Conservation (phyloP, 2,329 filamentous ascomycete species). For the Venturiaceae sp. region DNA sequence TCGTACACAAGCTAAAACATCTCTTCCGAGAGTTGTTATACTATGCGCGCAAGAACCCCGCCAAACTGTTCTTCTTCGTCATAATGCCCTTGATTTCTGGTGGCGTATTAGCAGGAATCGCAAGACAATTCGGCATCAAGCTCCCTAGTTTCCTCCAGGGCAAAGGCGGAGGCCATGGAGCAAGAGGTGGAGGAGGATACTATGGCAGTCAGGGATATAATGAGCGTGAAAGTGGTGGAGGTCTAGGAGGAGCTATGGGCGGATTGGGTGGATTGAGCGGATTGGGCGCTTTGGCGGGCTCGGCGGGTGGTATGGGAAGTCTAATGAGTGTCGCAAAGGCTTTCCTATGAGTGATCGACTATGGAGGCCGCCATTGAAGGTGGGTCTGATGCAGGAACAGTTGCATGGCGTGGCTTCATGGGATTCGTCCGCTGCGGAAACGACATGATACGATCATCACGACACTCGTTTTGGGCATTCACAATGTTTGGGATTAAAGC, state of each 20-base stretch:
- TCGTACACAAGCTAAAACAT: constrained; percentile 66
- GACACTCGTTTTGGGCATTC: not conserved
- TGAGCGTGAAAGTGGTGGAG: constrained; percentile 17
- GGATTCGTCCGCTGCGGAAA: not conserved
- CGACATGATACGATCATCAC: not conserved
- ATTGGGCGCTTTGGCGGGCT: constrained; percentile 23
- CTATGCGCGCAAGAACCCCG: constrained; percentile 73
- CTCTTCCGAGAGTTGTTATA: constrained; percentile 71
- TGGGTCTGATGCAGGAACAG: not conserved
- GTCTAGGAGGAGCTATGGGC: constrained; percentile 18
- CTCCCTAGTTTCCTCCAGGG: constrained; percentile 52
- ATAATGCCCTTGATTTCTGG: constrained; percentile 81
- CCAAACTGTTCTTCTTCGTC: constrained; percentile 84
- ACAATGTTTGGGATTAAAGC: not conserved
- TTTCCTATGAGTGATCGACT: constrained; percentile 33
- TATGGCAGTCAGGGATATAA: constrained; percentile 36
- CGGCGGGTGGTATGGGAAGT: constrained; percentile 33
- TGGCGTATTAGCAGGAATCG: constrained; percentile 67
- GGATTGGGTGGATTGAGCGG: constrained; percentile 16
- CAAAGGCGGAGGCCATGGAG: constrained; percentile 17
- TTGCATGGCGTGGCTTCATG: not conserved
- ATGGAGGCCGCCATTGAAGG: not conserved
- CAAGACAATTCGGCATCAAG: constrained; percentile 69
- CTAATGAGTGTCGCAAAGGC: constrained; percentile 41
- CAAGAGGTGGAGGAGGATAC: constrained; percentile 28